Conservation (phyloP, 1,139 yeast species). For the Yamadazyma dendronema region DNA sequence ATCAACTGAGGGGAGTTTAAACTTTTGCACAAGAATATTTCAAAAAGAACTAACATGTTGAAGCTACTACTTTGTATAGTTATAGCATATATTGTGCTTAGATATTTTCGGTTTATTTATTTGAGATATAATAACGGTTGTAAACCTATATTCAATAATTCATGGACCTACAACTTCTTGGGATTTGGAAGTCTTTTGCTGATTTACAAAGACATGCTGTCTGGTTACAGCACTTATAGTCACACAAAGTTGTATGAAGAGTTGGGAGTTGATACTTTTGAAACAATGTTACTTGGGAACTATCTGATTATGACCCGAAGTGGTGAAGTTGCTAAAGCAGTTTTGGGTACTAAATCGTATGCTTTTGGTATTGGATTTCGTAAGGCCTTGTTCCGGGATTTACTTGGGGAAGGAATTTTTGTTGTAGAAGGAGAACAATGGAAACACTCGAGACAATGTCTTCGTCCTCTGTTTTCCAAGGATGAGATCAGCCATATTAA, state of each 20-base stretch:
- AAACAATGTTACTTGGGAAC: slow-evolving; percentile 20
- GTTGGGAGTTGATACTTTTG: slow-evolving; percentile 17
- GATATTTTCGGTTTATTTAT: neutral
- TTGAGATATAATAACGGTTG: slow-evolving; percentile 1
- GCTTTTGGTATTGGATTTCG: slow-evolving; percentile 52
- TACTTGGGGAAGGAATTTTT: slow-evolving; percentile 57
- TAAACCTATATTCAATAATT: neutral
- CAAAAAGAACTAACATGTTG: no score
- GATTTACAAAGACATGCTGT: neutral
- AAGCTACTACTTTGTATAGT: neutral
- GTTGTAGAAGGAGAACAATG: slow-evolving; percentile 54
- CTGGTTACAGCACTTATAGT: slow-evolving; percentile 1
- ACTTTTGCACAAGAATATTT: no score
- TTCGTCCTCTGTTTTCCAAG: slow-evolving; percentile 56
- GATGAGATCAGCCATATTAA: slow-evolving; percentile 51
- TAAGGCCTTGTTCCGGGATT: slow-evolving; percentile 34
- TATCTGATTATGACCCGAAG: slow-evolving; percentile 24
- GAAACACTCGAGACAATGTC: slow-evolving; percentile 55
- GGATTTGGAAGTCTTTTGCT: slow-evolving; percentile 3
- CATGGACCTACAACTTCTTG: slow-evolving; percentile 2
- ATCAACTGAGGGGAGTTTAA: no score
- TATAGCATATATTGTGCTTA: neutral
- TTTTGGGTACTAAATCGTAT: slow-evolving; percentile 41
- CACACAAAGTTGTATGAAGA: slow-evolving; percentile 1
- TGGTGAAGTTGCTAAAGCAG: slow-evolving; percentile 38